Base-by-base conservation (phyloP, 139 green algal species). In the Dunaliella primolecta region DNA sequence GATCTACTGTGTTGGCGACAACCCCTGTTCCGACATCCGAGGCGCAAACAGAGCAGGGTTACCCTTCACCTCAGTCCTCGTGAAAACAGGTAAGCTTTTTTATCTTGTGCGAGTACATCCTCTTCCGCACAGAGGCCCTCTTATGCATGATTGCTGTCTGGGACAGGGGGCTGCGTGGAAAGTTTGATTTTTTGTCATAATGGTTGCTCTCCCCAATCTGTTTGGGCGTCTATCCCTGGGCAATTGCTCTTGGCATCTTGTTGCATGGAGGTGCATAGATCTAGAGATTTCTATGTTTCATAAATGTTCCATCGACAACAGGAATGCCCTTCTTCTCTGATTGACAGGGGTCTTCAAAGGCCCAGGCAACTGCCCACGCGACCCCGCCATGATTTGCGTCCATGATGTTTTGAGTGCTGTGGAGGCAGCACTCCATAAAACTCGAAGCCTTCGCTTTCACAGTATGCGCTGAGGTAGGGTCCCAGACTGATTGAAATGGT, bases 1-100 rank as follows among this genome's bases (percentile, higher is more conserved):
- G 75, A 95, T 97, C 64, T 97, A 92, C 84, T 92, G 90, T 1
- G 85, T 97, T 3, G 95, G 95, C 0, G 95, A 98, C 91, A 98
- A 98, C 84, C 92, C 93, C 1, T 89, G 89, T 1, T 90, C 95
- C 0, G 95, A 98, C 34, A 90, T 98, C 80, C 80, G 90, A 1
- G 95, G 95, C 11, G 94, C 95, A 15, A 93, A 94, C 38, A 30
- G 64, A 64, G 91, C 92, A n/a, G 93, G 93, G 0, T 21, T 30
- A 11, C 95, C 95, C 1, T 98, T 94, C 93, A 88, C 94, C 75
- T 93, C 91, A 30, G 88, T 96, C n/a, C 92, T 98, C 15, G 95
- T 98, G 70, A 78, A 91, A 56, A 96, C 93, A 72, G 93, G 94
- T 37, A 90, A 89, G 80, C 94, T 64, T 64, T 25, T 25, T 7